Conservation (phyloP, 495 filamentous ascomycete genomes). For the Aspergillus nanangensis region DNA sequence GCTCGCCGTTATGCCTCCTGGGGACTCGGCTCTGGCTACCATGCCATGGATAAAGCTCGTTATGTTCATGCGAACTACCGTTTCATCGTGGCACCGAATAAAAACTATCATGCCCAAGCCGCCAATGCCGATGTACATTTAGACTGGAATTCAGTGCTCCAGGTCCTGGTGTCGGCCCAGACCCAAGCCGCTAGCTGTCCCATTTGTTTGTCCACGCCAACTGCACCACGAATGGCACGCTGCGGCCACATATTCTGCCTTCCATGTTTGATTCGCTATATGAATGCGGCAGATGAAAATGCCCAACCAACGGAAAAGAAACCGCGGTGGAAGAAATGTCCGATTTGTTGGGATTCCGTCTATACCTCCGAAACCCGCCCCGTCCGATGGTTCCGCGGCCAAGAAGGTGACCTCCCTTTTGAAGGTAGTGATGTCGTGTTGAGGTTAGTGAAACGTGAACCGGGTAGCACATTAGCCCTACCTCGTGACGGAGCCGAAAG, state of each 20-base stretch:
- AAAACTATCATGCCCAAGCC: constrained; percentile 74
- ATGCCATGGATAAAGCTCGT: constrained; percentile 86
- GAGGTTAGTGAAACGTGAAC: constrained; percentile 71
- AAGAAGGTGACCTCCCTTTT: constrained; percentile 72
- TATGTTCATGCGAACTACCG: constrained; percentile 98
- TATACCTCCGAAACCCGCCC: constrained; percentile 85
- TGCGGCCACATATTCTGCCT: constrained; percentile 98
- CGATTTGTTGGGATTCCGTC: constrained; percentile 89
- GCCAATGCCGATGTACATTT: constrained; percentile 85
- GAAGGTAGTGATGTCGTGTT: constrained; percentile 89
- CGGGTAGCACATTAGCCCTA: constrained; percentile 78
- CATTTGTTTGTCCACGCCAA: constrained; percentile 86
- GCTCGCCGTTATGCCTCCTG: constrained; percentile 67
- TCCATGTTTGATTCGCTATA: constrained; percentile 89
- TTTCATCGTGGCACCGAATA: constrained; percentile 84
- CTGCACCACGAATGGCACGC: constrained; percentile 94
- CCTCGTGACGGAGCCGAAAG: constrained; percentile 78
- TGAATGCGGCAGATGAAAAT: constrained; percentile 77
- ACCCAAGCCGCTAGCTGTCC: constrained; percentile 87
- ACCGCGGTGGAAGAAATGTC: constrained; percentile 89
- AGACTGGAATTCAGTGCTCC: constrained; percentile 86
- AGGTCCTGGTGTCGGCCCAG: constrained; percentile 84
- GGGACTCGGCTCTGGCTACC: constrained; percentile 87
- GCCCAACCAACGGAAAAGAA: constrained; percentile 60
- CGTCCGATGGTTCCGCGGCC: constrained; percentile 86